Evolutionary conservation across 129 eudicot genomes (phyloP), one percentile per base, ranked within the genome.

Genomic region (Saposhnikovia divaricata): DNA sequence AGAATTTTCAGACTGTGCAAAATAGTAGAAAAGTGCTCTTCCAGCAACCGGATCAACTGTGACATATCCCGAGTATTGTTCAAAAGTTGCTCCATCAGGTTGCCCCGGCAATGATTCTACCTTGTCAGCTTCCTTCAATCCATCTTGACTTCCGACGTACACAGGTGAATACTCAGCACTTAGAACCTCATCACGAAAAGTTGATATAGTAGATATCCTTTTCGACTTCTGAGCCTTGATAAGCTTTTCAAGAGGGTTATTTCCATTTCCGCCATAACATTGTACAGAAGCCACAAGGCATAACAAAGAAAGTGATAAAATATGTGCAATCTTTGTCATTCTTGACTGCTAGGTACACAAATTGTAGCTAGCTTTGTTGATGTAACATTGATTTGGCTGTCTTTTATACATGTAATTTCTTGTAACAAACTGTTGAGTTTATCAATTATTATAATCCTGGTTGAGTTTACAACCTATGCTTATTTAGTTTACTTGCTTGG

Each of bases 21-120:
- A 77, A 72, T 89, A 87, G 68, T 87, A 89, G 75, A 90, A 90
- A 31, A 92, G 79, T 27, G 90, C 89, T 82, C 86, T 80, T 72
- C 88, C 91, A 19, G 84, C 86, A 16, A 31, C 65, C 0, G 90
- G 86, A 84, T 90, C 88, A 78, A 92, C 90, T 0, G 91, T 90
- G 18, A 90, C 91, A 76, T 92, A 90, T 9, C 97, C 97, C 3
- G 93, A 84, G 76, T 90, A 92, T 85, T 92, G 93, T 55, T 82
- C 80, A 81, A 92, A 89, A 68, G 76, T 75, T 1, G 85, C 85
- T 28, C 88, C 85, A 4, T 74, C 13, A 37, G 96, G 93, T 59
- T 92, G 92, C 45, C 96, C 96, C 0, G 96, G 93, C 85, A 92
- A 84, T 0, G 48, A 18, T 23, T 70, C 11, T 37, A 92, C 81